Conservation (phyloP, 768 basidiomycete genomes). For the Lyophyllum decastes region DNA sequence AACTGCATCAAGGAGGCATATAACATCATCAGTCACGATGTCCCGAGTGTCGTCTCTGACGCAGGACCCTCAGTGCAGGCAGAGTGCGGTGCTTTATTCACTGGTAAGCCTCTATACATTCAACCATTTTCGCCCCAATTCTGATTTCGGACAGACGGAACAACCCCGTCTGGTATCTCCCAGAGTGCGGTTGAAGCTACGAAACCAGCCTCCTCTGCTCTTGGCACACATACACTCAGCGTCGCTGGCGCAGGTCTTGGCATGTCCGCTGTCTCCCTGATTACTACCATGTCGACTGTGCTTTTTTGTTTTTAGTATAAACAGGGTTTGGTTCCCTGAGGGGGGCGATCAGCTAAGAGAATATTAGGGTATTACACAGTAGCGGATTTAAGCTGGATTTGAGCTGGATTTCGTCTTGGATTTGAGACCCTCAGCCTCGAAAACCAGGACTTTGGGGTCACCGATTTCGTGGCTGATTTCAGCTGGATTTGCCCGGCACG, state of each 20-base stretch:
- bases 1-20: conserved; percentile 55
- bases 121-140: neutral
- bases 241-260: neutral
- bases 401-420: neutral
- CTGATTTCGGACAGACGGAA: conserved; percentile 7
- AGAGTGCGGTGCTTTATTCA: conserved; percentile 55
- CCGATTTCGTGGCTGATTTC: neutral
- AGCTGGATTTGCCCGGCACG: neutral
- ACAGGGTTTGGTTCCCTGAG: too few relatives aligned
- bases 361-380: neutral
- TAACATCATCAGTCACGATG: conserved; percentile 36
- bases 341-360: too few relatives aligned
- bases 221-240: neutral
- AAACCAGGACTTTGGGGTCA: neutral
- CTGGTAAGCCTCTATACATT: conserved; percentile 34
- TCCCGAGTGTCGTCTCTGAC: conserved; percentile 34
- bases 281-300: neutral
- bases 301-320: neutral
- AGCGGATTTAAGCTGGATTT: neutral
- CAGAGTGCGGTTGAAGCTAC: conserved; percentile 6
- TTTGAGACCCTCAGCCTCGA: neutral
- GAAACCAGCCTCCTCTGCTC: neutral
- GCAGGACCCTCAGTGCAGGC: conserved; percentile 23
- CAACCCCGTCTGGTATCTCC: conserved; percentile 9
- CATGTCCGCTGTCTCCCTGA: neutral